These are phyloP conservation scores for Xylaria grammica DNA, from an alignment of 495 filamentous ascomycete genomes.

Conservation along the genomic window DNA sequence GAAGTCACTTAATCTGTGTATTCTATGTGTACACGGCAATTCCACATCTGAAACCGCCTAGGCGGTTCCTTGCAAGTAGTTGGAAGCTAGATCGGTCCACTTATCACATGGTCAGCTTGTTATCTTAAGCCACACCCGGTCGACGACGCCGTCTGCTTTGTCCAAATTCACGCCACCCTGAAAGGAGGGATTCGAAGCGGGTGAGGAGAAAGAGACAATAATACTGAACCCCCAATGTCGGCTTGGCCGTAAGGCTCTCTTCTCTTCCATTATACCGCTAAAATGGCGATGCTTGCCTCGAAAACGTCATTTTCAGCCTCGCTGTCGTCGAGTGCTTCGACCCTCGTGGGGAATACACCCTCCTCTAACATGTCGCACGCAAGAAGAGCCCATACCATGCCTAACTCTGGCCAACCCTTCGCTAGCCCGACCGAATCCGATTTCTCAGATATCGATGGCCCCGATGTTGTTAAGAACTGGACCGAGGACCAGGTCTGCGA, in stretches of 20 bases:
- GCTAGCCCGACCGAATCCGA: constrained; percentile 92
- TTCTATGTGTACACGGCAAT: constrained; percentile 1
- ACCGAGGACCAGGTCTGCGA: constrained; percentile 89
- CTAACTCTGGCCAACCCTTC: constrained; percentile 68
- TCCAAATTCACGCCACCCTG: constrained; percentile 15
- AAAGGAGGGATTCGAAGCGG: constrained; percentile 15
- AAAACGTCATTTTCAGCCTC: constrained; percentile 76
- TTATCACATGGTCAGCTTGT: constrained; percentile 9
- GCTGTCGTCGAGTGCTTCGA: constrained; percentile 61
- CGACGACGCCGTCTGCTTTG: constrained; percentile 25
- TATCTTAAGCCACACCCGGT: constrained; percentile 21
- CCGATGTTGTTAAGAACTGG: constrained; percentile 71
- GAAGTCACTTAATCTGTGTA: constrained; percentile 17
- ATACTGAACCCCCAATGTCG: constrained; percentile 31
- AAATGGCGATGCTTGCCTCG: constrained; percentile 86
- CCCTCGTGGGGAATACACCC: constrained; percentile 57
- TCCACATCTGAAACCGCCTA: constrained; percentile 24
- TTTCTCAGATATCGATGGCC: constrained; percentile 76
- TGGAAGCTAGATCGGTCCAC: constrained; percentile 7
- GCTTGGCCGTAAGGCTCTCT: constrained; percentile 25
- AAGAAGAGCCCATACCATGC: constrained; percentile 60
- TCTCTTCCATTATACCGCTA: constrained; percentile 17
- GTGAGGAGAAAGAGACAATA: constrained; percentile 8
- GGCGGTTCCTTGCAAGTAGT: not conserved
- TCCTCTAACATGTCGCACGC: constrained; percentile 58